phyloP scores from a whole-genome alignment of 371 early-diverging fungal species.

The Mortierella sp. region DNA sequence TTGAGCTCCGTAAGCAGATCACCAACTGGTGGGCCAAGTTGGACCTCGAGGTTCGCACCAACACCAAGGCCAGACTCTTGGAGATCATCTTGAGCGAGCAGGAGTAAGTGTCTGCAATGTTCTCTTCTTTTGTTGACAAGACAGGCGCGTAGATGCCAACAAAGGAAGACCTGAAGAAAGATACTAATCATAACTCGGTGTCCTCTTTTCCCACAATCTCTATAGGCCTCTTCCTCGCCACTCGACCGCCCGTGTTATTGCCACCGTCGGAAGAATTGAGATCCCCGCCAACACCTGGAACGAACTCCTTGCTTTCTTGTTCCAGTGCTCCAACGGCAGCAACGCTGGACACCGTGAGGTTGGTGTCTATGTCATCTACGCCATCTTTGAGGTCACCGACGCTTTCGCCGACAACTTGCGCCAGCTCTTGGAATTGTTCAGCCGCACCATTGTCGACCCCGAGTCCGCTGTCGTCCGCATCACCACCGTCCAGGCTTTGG shows the following conservation, averaged over 20 bases:
- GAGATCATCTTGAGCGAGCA: slow-evolving; percentile 78
- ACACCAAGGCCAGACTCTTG: slow-evolving; percentile 73
- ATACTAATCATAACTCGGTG: neutral
- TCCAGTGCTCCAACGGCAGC: slow-evolving; percentile 79
- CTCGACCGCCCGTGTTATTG: slow-evolving; percentile 85
- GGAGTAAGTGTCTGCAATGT: too few relatives aligned
- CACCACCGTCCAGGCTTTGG: slow-evolving; percentile 83
- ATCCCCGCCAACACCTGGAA: slow-evolving; percentile 83
- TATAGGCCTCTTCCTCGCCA: slow-evolving; percentile 79
- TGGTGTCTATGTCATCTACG: slow-evolving; percentile 84
- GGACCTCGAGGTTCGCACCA: slow-evolving; percentile 63
- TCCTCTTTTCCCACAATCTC: neutral
- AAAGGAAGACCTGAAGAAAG: neutral
- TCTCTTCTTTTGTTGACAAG: neutral
- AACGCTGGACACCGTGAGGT: slow-evolving; percentile 85
- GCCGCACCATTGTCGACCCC: slow-evolving; percentile 82
- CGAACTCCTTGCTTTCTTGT: slow-evolving; percentile 81
- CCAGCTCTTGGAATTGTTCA: slow-evolving; percentile 80
- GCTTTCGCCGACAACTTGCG: slow-evolving; percentile 71
- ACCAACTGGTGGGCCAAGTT: slow-evolving; percentile 78
- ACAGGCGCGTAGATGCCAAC: neutral
- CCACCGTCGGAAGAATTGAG: slow-evolving; percentile 87
- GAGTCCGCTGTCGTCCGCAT: slow-evolving; percentile 84
- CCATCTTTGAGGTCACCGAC: slow-evolving; percentile 87
- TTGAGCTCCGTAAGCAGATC: slow-evolving; percentile 87